These are phyloP conservation scores for Monoraphidium neglectum DNA, from an alignment of 139 green algal genomes.

Conservation along the genomic window DNA sequence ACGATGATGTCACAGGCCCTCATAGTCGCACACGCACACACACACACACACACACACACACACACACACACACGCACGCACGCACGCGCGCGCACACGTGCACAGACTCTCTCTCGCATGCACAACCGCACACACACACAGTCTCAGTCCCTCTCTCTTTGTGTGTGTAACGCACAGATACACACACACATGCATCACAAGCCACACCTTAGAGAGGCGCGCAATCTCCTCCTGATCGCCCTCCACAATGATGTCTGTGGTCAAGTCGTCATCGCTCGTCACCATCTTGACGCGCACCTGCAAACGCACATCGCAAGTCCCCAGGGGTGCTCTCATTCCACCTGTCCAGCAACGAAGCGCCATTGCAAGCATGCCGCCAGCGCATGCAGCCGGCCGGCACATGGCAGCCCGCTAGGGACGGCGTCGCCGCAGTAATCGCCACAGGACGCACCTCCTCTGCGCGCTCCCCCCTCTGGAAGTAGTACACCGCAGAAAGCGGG, in stretches of 20 bases:
- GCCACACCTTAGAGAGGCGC: constrained; percentile 70
- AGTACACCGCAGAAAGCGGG: constrained; percentile 81
- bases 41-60: background rate
- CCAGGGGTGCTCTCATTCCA: background rate
- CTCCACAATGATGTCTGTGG: constrained; percentile 86
- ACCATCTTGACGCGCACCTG: constrained; percentile 88
- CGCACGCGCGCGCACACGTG: too few relatives aligned
- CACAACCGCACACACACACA: background rate
- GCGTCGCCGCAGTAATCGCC: too few relatives aligned
- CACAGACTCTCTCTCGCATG: background rate
- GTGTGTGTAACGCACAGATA: background rate
- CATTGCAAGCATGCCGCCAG: too few relatives aligned
- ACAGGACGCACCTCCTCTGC: constrained; percentile 61
- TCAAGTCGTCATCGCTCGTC: constrained; percentile 83
- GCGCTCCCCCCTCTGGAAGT: constrained; percentile 73
- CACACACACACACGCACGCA: background rate
- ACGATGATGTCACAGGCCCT: background rate
- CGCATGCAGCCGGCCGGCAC: too few relatives aligned
- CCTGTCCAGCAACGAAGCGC: background rate
- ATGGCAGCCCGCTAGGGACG: too few relatives aligned
- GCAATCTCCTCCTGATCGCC: constrained; percentile 90
- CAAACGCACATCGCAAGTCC: background rate
- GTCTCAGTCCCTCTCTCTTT: background rate
- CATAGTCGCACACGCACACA: too few relatives aligned
- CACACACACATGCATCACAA: background rate